Evolutionary conservation across 345 rosid species (phyloP).

Genomic region (Firmiana major): DNA sequence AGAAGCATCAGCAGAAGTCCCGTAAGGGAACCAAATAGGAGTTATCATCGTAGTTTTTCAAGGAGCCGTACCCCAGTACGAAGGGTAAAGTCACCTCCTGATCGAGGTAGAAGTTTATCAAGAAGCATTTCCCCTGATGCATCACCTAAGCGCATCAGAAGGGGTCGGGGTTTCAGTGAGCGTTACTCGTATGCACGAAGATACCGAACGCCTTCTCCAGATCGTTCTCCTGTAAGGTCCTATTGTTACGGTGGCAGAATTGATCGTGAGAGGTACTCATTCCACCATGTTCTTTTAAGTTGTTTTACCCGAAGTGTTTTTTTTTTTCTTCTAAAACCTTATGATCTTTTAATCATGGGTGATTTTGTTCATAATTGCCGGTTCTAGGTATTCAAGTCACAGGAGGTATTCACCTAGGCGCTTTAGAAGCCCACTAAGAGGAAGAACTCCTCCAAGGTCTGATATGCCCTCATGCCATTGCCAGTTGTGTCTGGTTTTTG

Average conservation of each 20-base stretch:
- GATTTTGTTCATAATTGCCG: background rate
- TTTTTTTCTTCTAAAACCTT: background rate
- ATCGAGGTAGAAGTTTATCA: constrained; percentile 67
- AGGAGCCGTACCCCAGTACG: constrained; percentile 53
- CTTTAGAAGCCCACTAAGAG: constrained; percentile 76
- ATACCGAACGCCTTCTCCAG: constrained; percentile 86
- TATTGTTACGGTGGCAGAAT: constrained; percentile 58
- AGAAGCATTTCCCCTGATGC: constrained; percentile 80
- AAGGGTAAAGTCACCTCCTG: constrained; percentile 55
- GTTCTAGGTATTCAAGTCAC: constrained; percentile 55
- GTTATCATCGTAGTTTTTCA: constrained; percentile 48
- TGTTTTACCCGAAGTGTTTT: background rate
- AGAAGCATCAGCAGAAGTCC: constrained; percentile 69
- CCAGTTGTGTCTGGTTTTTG: background rate
- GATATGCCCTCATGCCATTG: background rate
- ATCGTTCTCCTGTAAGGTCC: constrained; percentile 74
- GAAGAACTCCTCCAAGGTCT: constrained; percentile 91
- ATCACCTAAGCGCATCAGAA: constrained; percentile 75
- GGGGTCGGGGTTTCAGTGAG: constrained; percentile 94
- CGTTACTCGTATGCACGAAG: constrained; percentile 83
- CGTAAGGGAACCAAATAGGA: constrained; percentile 45
- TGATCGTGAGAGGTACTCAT: constrained; percentile 65
- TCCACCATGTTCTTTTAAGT: background rate
- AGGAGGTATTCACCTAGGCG: constrained; percentile 90
- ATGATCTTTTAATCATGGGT: background rate